Conservation (phyloP, 108 stramenopile species). For the Stephanodiscus minutulus region DNA sequence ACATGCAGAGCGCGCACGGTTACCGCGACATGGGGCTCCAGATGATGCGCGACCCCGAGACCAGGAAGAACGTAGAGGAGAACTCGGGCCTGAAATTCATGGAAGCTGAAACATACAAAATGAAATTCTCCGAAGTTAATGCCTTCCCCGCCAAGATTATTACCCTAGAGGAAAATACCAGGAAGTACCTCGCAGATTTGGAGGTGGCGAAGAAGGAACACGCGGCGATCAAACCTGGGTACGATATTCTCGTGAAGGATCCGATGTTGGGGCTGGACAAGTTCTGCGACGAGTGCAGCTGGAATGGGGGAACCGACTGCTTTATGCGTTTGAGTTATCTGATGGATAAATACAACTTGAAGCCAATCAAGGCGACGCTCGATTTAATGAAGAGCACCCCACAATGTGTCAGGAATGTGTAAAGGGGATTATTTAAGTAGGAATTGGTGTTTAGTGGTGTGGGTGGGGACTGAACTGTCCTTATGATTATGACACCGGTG, state of each 20-base stretch:
- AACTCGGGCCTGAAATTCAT: conserved; percentile 53
- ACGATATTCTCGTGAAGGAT: conserved; percentile 44
- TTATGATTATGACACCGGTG: too few species aligned
- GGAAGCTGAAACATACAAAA: conserved; percentile 49
- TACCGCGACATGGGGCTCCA: conserved; percentile 6
- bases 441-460: too few species aligned
- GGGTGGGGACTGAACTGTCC: too few species aligned
- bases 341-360: conserved; percentile 17
- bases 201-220: too few species aligned
- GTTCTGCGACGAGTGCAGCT: conserved; percentile 20
- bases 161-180: conserved; percentile 29
- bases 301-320: conserved; percentile 22
- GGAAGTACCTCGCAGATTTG: too few species aligned
- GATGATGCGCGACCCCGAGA: conserved; percentile 34
- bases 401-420: conserved; percentile 15
- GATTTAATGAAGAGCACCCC: conserved; percentile 16
- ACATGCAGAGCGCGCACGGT: too few species aligned
- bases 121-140: conserved; percentile 15
- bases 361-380: too few species aligned
- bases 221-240: too few species aligned
- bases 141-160: conserved; percentile 34
- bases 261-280: conserved; percentile 30
- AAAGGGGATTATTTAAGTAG: neutral
- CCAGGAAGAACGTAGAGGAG: conserved; percentile 30
- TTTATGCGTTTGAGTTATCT: conserved; percentile 26